Conservation (phyloP, 2,329 filamentous ascomycete species). For the Fonsecaea monophora region DNA sequence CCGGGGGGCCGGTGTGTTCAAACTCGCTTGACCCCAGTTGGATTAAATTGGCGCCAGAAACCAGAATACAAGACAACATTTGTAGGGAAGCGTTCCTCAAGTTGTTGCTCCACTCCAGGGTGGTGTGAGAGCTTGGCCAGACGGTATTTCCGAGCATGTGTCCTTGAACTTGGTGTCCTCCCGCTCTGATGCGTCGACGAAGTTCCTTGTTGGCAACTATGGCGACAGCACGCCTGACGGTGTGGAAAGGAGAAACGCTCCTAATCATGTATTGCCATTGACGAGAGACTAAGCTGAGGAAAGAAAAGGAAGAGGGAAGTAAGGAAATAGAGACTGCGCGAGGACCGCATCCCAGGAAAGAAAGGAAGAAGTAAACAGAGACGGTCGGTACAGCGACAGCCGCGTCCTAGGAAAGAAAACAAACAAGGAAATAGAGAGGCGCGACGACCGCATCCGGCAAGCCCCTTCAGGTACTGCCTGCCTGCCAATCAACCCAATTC, state of each 20-base stretch:
- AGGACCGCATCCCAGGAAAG: no score
- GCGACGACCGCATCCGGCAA: no score
- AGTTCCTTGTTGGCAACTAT: slow-evolving; percentile 53
- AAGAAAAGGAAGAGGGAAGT: no score
- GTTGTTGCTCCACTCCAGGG: slow-evolving; percentile 89
- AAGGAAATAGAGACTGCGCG: no score
- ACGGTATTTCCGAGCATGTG: slow-evolving; percentile 39
- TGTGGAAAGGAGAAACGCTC: slow-evolving; percentile 41
- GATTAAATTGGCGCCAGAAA: slow-evolving; percentile 86
- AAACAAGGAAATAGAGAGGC: no score
- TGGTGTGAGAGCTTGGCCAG: slow-evolving; percentile 48
- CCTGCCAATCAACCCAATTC: no score
- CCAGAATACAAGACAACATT: slow-evolving; percentile 93
- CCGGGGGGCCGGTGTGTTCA: slow-evolving; percentile 88
- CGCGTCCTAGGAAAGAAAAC: no score
- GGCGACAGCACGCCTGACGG: slow-evolving; percentile 54
- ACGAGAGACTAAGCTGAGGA: no score
- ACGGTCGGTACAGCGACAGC: no score
- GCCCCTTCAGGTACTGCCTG: no score
- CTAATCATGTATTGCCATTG: no score
- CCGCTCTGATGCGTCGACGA: slow-evolving; percentile 39
- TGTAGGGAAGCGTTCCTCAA: slow-evolving; percentile 93
- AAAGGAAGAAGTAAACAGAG: no score
- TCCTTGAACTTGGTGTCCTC: slow-evolving; percentile 38
- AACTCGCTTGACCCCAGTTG: slow-evolving; percentile 94